Conservation (phyloP, 805 yeast genomes). For the Candida stauntonica region DNA sequence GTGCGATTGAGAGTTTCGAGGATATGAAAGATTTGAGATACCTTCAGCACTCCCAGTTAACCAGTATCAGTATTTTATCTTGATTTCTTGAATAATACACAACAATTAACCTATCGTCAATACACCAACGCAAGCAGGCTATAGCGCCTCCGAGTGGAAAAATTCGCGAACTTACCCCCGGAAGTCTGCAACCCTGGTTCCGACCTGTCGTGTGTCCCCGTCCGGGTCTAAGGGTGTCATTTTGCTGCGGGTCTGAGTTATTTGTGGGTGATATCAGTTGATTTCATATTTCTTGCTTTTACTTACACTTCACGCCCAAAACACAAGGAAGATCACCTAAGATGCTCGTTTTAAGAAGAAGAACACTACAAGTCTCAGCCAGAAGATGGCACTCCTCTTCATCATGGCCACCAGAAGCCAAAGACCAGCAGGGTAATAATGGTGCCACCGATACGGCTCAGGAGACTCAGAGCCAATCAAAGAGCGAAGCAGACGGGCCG, state of each 20-base stretch:
- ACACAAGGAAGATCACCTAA: not conserved
- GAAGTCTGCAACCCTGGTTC: not conserved
- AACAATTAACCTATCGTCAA: too few species aligned
- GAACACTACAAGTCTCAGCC: conserved; percentile 2
- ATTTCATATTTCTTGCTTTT: too few species aligned
- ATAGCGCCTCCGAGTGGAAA: too few species aligned
- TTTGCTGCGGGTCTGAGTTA: not conserved
- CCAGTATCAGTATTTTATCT: too few species aligned
- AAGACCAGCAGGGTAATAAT: conserved; percentile 8
- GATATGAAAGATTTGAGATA: too few species aligned
- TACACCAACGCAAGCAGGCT: too few species aligned
- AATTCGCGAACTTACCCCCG: conserved; percentile 1
- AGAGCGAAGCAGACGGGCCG: too few species aligned
- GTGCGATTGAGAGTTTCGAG: too few species aligned
- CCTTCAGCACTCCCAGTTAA: too few species aligned
- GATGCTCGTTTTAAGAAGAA: conserved; percentile 2
- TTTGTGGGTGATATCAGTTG: conserved; percentile 4
- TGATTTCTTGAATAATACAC: too few species aligned
- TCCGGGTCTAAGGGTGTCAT: not conserved
- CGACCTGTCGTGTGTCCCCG: not conserved
- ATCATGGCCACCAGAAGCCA: conserved; percentile 16
- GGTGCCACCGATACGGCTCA: conserved; percentile 4
- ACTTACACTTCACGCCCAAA: too few species aligned
- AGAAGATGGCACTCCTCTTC: conserved; percentile 21
- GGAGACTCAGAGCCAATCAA: not conserved